These are phyloP conservation scores for Beauveria australis DNA, from an alignment of 2,329 filamentous ascomycete species.

Conservation along the genomic window DNA sequence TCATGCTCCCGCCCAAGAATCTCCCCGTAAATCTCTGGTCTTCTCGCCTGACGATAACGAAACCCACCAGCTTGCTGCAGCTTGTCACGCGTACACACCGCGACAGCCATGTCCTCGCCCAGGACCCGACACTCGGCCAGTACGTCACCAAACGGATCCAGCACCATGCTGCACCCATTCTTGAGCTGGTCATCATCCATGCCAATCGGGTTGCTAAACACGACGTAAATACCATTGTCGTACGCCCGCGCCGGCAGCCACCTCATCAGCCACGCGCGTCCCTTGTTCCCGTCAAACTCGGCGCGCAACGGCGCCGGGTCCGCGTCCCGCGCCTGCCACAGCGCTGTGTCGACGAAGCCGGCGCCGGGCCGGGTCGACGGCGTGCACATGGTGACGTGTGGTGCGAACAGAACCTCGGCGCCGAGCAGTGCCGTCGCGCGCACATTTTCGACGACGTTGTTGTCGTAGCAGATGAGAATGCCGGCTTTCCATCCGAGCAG, in stretches of 20 bases:
- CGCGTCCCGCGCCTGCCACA: slow-evolving; percentile 8
- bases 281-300: slow-evolving; percentile 16
- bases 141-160: slow-evolving; percentile 15
- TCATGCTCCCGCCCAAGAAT: slow-evolving; percentile 11
- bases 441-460: slow-evolving; percentile 16
- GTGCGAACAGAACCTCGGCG: slow-evolving; percentile 14
- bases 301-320: slow-evolving; percentile 14
- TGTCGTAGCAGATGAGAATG: slow-evolving; percentile 18
- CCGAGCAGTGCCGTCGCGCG: slow-evolving; percentile 13
- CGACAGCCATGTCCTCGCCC: slow-evolving; percentile 13
- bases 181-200: slow-evolving; percentile 16
- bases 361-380: slow-evolving; percentile 14
- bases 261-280: slow-evolving; percentile 16
- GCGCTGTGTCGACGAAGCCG: slow-evolving; percentile 13
- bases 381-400: slow-evolving; percentile 17
- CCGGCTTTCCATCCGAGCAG: slow-evolving; percentile 14
- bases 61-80: slow-evolving; percentile 12
- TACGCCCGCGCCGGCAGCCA: slow-evolving; percentile 15
- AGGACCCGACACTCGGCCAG: slow-evolving; percentile 13
- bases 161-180: slow-evolving; percentile 16
- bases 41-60: slow-evolving; percentile 13
- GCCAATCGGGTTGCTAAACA: slow-evolving; percentile 16
- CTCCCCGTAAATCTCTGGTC: slow-evolving; percentile 12
- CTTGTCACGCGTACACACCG: slow-evolving; percentile 15
- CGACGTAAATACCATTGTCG: slow-evolving; percentile 15